Evolutionary conservation across 2,329 filamentous ascomycete species (phyloP), one percentile per base, ranked within the genome.

Genomic region (Sporothrix phasma): DNA sequence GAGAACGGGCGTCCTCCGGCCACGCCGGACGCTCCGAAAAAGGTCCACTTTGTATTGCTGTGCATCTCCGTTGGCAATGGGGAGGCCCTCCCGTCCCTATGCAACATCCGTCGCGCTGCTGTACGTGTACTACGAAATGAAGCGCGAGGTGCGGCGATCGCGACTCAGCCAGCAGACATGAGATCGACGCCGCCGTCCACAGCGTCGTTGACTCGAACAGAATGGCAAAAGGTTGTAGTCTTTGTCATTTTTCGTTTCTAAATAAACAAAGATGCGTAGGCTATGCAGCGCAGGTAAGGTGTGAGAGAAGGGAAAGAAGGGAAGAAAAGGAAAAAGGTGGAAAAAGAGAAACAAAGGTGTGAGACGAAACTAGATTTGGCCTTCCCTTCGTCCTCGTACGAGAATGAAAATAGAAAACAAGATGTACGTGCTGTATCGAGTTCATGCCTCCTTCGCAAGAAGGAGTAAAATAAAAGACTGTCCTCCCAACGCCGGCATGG

Each of bases 51-150:
- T 17, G 24, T 24, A 11, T 39, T n/a, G 13, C 31, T 56, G 39
- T n/a, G n/a, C n/a, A n/a, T n/a, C n/a, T n/a, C n/a, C n/a, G n/a
- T n/a, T n/a, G n/a, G n/a, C n/a, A n/a, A n/a, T n/a, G n/a, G n/a
- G n/a, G n/a, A n/a, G n/a, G 46, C 37, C 59, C 47, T 63, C 56
- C 66, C 29, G 54, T 68, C 62, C 66, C 64, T 67, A 66, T 68
- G 65, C 62, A 65, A 64, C 39, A 63, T 66, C 58, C 64, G 49
- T 66, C 56, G 64, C 64, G 61, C 58, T 19, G 4, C 49, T 63
- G 61, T 11, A n/a, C n/a, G 15, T 37, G 41, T 26, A n/a, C 29
- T 3, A 51, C 51, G 45, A 61, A 37, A 47, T 22, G n/a, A 7
- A 10, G 24, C 26, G 26, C 10, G 7, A 13, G 34, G 15, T 4